Conservation (phyloP, 2,329 filamentous ascomycete genomes). For the Fusarium fracticaudum region DNA sequence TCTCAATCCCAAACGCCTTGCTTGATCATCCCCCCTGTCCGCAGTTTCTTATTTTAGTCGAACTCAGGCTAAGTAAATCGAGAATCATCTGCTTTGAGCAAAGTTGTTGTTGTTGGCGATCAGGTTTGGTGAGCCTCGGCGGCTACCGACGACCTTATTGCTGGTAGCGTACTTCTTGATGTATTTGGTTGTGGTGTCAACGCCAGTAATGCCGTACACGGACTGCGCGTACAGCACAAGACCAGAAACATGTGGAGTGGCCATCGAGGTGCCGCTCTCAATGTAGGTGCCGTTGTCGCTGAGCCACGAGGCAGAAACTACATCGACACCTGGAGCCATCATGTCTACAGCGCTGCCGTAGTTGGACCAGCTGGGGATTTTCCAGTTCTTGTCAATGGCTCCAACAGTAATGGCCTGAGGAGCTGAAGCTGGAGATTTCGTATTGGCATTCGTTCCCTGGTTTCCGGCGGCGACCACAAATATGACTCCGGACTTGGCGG, state of each 20-base stretch:
- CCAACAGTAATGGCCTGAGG: conserved; percentile 47
- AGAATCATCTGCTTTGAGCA: conserved; percentile 21
- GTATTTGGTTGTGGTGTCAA: conserved; percentile 50
- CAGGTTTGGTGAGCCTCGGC: conserved; percentile 55
- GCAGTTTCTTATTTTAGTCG: neutral
- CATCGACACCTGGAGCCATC: conserved; percentile 59
- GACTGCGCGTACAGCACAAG: conserved; percentile 61
- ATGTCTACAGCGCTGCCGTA: conserved; percentile 60
- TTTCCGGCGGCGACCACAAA: conserved; percentile 66
- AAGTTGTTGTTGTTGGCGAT: conserved; percentile 60
- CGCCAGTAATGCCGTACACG: conserved; percentile 50
- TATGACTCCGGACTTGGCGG: conserved; percentile 58
- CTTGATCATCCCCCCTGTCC: neutral
- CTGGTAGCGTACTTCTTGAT: conserved; percentile 54
- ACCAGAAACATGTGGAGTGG: conserved; percentile 68
- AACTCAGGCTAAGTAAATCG: neutral
- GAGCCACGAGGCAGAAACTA: conserved; percentile 60
- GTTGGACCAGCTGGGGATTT: conserved; percentile 60
- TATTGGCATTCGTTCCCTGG: conserved; percentile 43
- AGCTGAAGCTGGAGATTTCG: conserved; percentile 46
- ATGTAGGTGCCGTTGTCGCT: conserved; percentile 53
- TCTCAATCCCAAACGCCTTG: conserved; percentile 12
- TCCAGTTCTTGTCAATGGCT: conserved; percentile 50
- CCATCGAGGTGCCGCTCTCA: conserved; percentile 71
- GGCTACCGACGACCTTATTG: conserved; percentile 50